A percentile compares a stretch with the other conserved stretches of the same genome.
These are phyloP conservation scores for Aspergillus amoenus DNA, from an alignment of 2,329 filamentous ascomycete species.

Conservation along the genomic window DNA sequence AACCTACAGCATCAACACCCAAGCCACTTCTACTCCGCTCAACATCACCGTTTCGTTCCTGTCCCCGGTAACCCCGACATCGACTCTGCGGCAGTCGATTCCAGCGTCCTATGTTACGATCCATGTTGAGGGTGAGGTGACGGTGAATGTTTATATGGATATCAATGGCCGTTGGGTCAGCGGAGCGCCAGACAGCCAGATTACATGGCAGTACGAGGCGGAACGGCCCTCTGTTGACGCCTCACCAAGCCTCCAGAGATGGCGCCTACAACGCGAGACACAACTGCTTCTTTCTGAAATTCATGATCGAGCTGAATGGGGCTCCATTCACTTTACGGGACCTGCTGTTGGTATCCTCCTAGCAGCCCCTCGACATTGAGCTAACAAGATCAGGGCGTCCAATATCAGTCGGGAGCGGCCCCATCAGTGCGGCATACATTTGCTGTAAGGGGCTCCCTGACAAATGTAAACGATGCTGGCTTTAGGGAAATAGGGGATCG, in stretches of 20 bases:
- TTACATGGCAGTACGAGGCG: constrained; percentile 65
- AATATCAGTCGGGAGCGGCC: constrained; percentile 71
- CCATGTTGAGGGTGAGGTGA: constrained; percentile 64
- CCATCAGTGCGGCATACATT: constrained; percentile 66
- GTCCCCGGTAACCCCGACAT: constrained; percentile 78
- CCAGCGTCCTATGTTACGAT: constrained; percentile 79
- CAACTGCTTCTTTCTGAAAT: constrained; percentile 74
- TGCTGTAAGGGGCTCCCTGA: constrained; percentile 63
- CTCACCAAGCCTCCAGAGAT: constrained; percentile 42
- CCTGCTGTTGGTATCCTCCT: constrained; percentile 49
- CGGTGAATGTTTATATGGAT: constrained; percentile 64
- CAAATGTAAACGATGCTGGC: constrained; percentile 64
- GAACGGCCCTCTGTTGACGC: constrained; percentile 42
- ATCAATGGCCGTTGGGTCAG: constrained; percentile 80
- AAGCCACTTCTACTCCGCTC: constrained; percentile 37
- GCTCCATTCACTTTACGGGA: constrained; percentile 72
- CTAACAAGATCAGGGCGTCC: constrained; percentile 48
- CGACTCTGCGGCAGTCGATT: constrained; percentile 74
- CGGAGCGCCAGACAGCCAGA: constrained; percentile 66
- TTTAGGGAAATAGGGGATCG: constrained; percentile 73
- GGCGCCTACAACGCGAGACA: constrained; percentile 42
- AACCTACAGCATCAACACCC: constrained; percentile 59
- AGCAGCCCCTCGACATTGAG: not conserved
- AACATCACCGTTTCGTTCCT: constrained; percentile 65
- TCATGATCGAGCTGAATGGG: constrained; percentile 78